A percentile compares a stretch with the other conserved stretches of the same genome.
These are phyloP conservation scores for Ceratobasidium sp. DNA, from an alignment of 1,284 basidiomycete species.

Conservation along the genomic window DNA sequence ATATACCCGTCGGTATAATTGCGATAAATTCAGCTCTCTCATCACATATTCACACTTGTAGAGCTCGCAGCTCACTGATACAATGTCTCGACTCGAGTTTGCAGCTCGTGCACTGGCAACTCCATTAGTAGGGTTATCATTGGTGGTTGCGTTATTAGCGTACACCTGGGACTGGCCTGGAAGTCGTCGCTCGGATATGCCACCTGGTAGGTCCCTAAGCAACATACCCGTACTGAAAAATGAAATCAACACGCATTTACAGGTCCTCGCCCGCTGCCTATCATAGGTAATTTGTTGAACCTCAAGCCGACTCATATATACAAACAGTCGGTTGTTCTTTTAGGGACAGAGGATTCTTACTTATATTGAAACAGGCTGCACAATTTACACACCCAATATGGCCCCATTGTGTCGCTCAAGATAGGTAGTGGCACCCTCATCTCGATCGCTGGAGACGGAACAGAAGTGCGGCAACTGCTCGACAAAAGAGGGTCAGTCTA, in stretches of 20 bases:
- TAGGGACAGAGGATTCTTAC: too few species aligned
- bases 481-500: conserved; percentile 40
- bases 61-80: too few species aligned
- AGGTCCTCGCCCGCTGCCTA: conserved; percentile 13
- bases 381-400: conserved; percentile 23
- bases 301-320: conserved; percentile 8
- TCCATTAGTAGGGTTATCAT: neutral
- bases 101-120: neutral
- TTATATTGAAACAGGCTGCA: conserved; percentile 5
- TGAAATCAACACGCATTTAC: neutral
- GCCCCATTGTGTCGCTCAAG: conserved; percentile 24
- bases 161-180: conserved; percentile 29
- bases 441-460: conserved; percentile 38
- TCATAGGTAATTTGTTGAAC: conserved; percentile 10
- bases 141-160: neutral
- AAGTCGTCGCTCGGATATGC: conserved; percentile 3
- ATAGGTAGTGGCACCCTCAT: conserved; percentile 30
- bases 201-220: conserved; percentile 17
- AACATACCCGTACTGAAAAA: neutral
- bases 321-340: conserved; percentile 4
- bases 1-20: too few species aligned
- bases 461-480: conserved; percentile 25
- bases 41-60: too few species aligned
- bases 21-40: too few species aligned
- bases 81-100: too few species aligned